A percentile compares a stretch with the other conserved stretches of the same genome.
Evolutionary conservation across 1,284 basidiomycete species (phyloP).

Genomic region (Ceratobasidium sp.): DNA sequence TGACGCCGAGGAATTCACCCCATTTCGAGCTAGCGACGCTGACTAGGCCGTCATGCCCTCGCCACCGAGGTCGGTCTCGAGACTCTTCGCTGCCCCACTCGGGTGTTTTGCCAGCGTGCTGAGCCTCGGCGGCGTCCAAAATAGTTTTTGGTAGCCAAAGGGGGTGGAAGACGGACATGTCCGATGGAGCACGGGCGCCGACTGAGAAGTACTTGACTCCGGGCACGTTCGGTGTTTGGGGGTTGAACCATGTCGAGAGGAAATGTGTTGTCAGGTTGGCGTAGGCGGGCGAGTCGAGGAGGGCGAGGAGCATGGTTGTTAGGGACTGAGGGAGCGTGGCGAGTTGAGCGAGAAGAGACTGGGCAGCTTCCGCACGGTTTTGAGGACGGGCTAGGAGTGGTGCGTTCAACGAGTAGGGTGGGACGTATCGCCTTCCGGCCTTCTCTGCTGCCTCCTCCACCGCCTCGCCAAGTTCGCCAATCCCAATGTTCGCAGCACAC

Average conservation of each 20-base stretch:
- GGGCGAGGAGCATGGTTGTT: conserved; percentile 88
- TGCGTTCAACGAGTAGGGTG: conserved; percentile 64
- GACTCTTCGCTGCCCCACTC: conserved; percentile 34
- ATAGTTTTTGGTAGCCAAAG: conserved; percentile 97
- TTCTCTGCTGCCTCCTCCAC: conserved; percentile 52
- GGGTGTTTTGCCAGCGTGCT: conserved; percentile 14
- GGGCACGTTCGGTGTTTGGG: conserved; percentile 84
- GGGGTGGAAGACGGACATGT: conserved; percentile 90
- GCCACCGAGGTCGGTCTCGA: conserved; percentile 56
- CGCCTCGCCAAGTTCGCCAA: conserved; percentile 69
- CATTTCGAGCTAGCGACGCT: conserved; percentile 90
- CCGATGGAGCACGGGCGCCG: conserved; percentile 77
- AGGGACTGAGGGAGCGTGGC: conserved; percentile 82
- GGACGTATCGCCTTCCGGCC: conserved; percentile 46
- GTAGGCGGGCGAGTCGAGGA: conserved; percentile 97
- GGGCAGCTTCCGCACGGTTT: background rate
- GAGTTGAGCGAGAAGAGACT: conserved; percentile 54
- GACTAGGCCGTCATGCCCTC: conserved; percentile 93
- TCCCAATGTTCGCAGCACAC: conserved; percentile 92
- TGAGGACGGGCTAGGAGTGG: conserved; percentile 60
- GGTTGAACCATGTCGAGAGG: conserved; percentile 91
- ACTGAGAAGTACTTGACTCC: conserved; percentile 93
- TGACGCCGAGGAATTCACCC: conserved; percentile 92
- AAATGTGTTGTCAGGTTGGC: conserved; percentile 93
- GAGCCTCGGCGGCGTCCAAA: conserved; percentile 81